Percentiles rank a stretch among this genome's conserved stretches.
Evolutionary conservation across 306 rosid species (phyloP).

Genomic region (Prunus campanulata): DNA sequence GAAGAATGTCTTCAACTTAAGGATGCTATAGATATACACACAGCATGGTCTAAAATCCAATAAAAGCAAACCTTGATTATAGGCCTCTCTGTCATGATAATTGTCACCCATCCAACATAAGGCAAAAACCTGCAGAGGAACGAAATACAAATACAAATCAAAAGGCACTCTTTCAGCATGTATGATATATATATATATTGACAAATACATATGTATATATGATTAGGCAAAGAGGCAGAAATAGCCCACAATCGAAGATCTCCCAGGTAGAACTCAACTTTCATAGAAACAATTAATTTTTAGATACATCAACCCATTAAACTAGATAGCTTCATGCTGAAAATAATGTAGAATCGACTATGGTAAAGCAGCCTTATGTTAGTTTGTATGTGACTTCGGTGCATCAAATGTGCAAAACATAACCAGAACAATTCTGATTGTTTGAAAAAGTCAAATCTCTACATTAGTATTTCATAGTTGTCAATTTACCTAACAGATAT

Average conservation of each 20-base stretch:
- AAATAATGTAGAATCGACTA: not conserved
- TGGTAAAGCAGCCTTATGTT: not conserved
- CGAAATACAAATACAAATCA: not conserved
- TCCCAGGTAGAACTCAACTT: not conserved
- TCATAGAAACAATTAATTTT: not conserved
- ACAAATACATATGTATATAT: not conserved
- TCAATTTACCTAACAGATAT: not conserved
- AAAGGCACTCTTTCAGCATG: not conserved
- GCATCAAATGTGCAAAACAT: not conserved
- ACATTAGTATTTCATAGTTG: not conserved
- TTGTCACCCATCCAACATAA: constrained; percentile 63
- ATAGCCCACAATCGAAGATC: not conserved
- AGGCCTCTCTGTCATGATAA: constrained; percentile 71
- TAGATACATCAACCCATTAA: not conserved
- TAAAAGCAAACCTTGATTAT: constrained; percentile 56
- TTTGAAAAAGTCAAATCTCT: not conserved
- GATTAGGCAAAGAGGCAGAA: not conserved
- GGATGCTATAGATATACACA: not conserved
- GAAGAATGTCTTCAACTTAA: not conserved
- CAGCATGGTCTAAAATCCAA: not conserved
- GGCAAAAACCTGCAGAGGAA: constrained; percentile 61
- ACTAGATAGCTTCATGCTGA: not conserved
- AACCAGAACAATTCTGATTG: not conserved
- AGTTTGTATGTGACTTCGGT: not conserved
- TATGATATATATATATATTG: not conserved